Conservation (phyloP, 352 stramenopile species). For the Phytophthora litchii region DNA sequence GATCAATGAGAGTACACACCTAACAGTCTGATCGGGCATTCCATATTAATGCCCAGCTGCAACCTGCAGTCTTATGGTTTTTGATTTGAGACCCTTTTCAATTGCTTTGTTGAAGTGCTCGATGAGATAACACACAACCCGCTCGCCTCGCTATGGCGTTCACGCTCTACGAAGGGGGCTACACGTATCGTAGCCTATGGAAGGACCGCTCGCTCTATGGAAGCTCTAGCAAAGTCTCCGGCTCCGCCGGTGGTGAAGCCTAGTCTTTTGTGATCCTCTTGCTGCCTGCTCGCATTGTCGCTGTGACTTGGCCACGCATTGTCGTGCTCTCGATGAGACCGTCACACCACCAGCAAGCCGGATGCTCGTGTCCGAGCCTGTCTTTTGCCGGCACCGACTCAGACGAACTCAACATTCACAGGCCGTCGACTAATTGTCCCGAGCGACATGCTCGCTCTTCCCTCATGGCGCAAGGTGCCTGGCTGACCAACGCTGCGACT, state of each 20-base stretch:
- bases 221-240: neutral
- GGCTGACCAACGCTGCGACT: neutral
- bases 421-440: slow-evolving; percentile 7
- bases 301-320: neutral
- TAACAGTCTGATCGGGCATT: neutral
- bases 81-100: too few species aligned
- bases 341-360: too few species aligned
- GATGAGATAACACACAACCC: neutral
- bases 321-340: too few species aligned
- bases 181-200: neutral
- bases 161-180: too few species aligned
- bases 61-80: too few species aligned
- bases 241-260: neutral
- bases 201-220: neutral
- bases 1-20: slow-evolving; percentile 1
- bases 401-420: neutral
- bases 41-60: neutral
- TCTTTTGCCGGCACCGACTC: neutral
- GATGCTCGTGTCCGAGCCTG: neutral
- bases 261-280: neutral
- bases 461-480: neutral
- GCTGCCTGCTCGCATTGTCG: neutral
- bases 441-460: slow-evolving; percentile 1
- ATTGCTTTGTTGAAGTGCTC: too few species aligned
- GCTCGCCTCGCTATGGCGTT: neutral